Base-by-base conservation (phyloP, 1,139 yeast genomes). In the Protomyces macrosporus region DNA sequence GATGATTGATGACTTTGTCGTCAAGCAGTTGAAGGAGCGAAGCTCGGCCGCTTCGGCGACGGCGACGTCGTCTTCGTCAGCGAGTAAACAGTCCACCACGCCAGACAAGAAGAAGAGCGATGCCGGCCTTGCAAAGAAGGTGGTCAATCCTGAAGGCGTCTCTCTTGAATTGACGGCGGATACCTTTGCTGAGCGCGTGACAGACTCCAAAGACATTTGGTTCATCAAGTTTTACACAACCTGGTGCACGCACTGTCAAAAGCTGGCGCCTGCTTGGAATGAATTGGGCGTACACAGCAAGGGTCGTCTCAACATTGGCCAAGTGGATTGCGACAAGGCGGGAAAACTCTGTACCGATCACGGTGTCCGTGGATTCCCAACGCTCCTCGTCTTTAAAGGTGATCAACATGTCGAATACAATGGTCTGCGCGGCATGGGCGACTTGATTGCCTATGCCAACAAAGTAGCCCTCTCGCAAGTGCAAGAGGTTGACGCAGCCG, bases 191-290 rank as follows among this genome's bases (percentile, higher is more conserved):
- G 63, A 67, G 30, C 64, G 57, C 30, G 71, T 70, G 33, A 53
- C 69, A 3, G 54, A 65, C n/a, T 58, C 70, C n/a, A 64, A 67
- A 23, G 74, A 75, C 52, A 75, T 76, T 6, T 78, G 80, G 79
- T 69, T 78, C 63, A 69, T 78, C 71, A 75, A 76, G 69, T 77
- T 78, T 67, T 75, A 72, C 66, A 74, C 77, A 0, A 78, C 79
- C 2, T 67, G 71, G 62, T 76, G 79, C 67, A 73, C 76, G 10
- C 76, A 76, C 68, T 77, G 80, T 67, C 67, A 65, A 30, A 70
- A 70, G n/a, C 70, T 76, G 71, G 73, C 70, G 9, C 74, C 76
- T 4, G 75, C 74, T 14, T 78, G 79, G 79, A 68, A 67, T 12
- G 72, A 74, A 60, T 67, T 76, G 63, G 78, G 80, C 4, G 65